Evolutionary conservation across 495 filamentous ascomycete species (phyloP).

Genomic region (Neurospora sp.): DNA sequence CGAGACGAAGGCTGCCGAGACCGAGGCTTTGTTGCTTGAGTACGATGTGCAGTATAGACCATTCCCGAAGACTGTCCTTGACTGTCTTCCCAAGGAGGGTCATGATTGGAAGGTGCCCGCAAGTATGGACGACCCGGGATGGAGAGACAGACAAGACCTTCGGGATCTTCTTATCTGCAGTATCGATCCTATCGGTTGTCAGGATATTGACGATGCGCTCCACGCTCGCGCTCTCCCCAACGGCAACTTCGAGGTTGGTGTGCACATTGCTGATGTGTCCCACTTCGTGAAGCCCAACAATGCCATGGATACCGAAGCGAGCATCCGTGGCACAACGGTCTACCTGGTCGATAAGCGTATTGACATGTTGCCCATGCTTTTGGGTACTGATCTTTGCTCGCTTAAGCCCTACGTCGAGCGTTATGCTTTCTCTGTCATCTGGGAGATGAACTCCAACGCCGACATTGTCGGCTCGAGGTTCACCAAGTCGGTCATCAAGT

Average conservation of each 20-base stretch:
- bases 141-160: conserved; percentile 74
- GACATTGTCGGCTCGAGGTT: conserved; percentile 75
- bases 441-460: conserved; percentile 81
- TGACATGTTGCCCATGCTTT: conserved; percentile 93
- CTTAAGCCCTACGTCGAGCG: conserved; percentile 96
- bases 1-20: conserved; percentile 92
- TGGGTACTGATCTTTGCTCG: conserved; percentile 93
- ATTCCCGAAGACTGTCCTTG: conserved; percentile 87
- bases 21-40: conserved; percentile 86
- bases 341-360: conserved; percentile 98
- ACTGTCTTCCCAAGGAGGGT: conserved; percentile 84
- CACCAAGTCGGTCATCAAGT: conserved; percentile 95
- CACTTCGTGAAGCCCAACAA: conserved; percentile 97
- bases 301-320: conserved; percentile 92
- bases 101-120: conserved; percentile 88
- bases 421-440: conserved; percentile 89
- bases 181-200: conserved; percentile 91
- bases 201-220: conserved; percentile 96
- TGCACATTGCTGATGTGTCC: conserved; percentile 98
- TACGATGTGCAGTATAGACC: conserved; percentile 97
- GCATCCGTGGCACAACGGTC: conserved; percentile 87
- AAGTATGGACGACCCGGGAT: conserved; percentile 66
- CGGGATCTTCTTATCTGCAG: conserved; percentile 85
- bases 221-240: conserved; percentile 79
- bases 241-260: conserved; percentile 91